Base-by-base conservation (phyloP, 768 basidiomycete genomes). In the Boletus sp. region DNA sequence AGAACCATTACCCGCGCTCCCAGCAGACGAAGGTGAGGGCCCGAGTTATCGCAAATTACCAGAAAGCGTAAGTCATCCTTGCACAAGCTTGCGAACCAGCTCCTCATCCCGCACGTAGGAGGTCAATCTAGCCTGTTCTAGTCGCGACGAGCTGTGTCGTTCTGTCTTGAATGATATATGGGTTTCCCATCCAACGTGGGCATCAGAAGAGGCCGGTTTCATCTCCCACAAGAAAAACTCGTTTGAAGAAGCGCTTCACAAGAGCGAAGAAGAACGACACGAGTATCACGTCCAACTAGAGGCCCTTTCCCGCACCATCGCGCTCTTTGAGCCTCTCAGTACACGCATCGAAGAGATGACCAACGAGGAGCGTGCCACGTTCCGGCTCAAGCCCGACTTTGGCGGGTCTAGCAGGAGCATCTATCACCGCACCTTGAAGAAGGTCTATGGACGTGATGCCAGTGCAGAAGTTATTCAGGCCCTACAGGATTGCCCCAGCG, bases 131-230 rank as follows among this genome's bases (percentile, higher is more conserved):
- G 90, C 93, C 27, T 98, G 97, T 69, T 97, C 97, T 4, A 95
- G 90, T 11, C 86, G 97, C 29, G 95, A 98, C 64, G 84, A 93
- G 57, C 86, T 98, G 52, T 95, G 91, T 67, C 90, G 94, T 68
- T 93, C 93, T 29, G 94, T 99, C 29, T 81, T 99, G 43, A 99
- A 99, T 67, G 95, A 98, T 66, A 83, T 88, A 60, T 98, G 97
- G 96, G 93, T 98, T 11, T 97, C 96, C 14, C 96, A 98, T 70
- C 96, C 97, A 4, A 96, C 94, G 1, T 97, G 94, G 92, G 93
- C 93, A 9, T 95, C 93, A 21, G 96, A 98, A 68, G 94, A 96
- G 67, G 84, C 94, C 1, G 94, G 92, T 10, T 97, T 97, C 63
- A 83, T 93, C 58, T 80, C 95, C 7, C 92, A 98, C 71, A 96